phyloP scores from a whole-genome alignment of 768 basidiomycete species.

The Leccinellum luteum region DNA sequence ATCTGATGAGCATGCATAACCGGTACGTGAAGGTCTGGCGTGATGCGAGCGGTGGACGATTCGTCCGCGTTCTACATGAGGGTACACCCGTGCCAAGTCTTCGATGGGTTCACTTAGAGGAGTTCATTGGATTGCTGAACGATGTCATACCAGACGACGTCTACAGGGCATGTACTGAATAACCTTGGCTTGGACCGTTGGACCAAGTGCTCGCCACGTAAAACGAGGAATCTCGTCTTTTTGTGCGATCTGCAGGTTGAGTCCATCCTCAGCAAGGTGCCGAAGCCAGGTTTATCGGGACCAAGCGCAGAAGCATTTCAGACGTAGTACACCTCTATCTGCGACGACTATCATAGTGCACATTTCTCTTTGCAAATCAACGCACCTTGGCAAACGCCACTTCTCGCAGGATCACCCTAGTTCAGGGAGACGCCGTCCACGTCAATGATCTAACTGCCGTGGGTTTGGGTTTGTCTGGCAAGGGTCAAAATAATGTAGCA shows the following conservation, averaged over 20 bases:
- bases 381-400: not conserved
- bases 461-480: not conserved
- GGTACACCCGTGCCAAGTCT: constrained; percentile 38
- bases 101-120: constrained; percentile 36
- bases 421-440: not conserved
- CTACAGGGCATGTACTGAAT: constrained; percentile 19
- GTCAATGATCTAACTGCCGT: not conserved
- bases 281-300: not conserved
- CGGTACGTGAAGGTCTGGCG: constrained; percentile 40
- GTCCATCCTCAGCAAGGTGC: not conserved
- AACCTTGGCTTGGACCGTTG: not conserved
- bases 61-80: constrained; percentile 45
- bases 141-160: constrained; percentile 36
- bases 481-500: not conserved
- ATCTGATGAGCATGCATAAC: not conserved
- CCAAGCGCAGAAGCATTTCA: not conserved
- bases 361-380: constrained; percentile 6
- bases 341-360: not conserved
- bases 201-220: not conserved
- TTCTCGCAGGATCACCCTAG: not conserved
- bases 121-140: constrained; percentile 35
- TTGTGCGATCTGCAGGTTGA: not conserved
- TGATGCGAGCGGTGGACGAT: constrained; percentile 17
- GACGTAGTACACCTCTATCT: not conserved
- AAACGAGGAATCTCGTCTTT: not conserved